Percentiles rank a stretch among this genome's conserved stretches.
These are phyloP conservation scores for Glutinoglossum americanum DNA, from an alignment of 495 filamentous ascomycete species.

Conservation along the genomic window DNA sequence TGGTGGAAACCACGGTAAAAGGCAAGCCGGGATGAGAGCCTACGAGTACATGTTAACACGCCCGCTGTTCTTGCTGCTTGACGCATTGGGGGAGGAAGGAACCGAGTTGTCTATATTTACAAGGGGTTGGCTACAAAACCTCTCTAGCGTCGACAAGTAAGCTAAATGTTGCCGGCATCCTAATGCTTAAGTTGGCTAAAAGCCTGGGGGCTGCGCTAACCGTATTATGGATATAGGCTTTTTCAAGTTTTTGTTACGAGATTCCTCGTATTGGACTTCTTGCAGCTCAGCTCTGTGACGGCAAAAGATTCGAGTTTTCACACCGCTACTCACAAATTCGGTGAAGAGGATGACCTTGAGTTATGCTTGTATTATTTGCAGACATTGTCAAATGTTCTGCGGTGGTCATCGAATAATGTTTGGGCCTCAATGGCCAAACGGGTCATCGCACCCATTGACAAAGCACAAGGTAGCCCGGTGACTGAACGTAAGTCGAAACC, in stretches of 20 bases:
- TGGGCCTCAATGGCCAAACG: constrained; percentile 36
- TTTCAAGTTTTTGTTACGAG: constrained; percentile 34
- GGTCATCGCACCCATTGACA: constrained; percentile 13
- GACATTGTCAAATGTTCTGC: constrained; percentile 48
- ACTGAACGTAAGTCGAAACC: constrained; percentile 16
- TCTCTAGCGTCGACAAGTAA: constrained; percentile 43
- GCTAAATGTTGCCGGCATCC: constrained; percentile 6
- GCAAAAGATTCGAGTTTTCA: neutral
- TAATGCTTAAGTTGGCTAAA: neutral
- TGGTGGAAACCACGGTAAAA: constrained; percentile 4
- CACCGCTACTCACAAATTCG: constrained; percentile 8
- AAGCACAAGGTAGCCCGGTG: constrained; percentile 12
- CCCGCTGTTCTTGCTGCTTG: constrained; percentile 64
- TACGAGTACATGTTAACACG: constrained; percentile 57
- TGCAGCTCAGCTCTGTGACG: constrained; percentile 8
- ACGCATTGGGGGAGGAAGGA: constrained; percentile 50
- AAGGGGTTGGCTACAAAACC: constrained; percentile 60
- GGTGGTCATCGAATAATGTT: constrained; percentile 34
- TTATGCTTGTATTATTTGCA: constrained; percentile 60
- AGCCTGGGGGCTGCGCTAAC: neutral
- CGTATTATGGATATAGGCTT: constrained; percentile 18
- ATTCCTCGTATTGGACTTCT: constrained; percentile 29
- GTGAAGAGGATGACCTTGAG: constrained; percentile 42
- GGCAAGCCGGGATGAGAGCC: neutral
- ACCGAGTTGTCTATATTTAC: constrained; percentile 55